Evolutionary conservation across 768 basidiomycete genomes (phyloP).

Genomic region (Hortiboletus campestris): DNA sequence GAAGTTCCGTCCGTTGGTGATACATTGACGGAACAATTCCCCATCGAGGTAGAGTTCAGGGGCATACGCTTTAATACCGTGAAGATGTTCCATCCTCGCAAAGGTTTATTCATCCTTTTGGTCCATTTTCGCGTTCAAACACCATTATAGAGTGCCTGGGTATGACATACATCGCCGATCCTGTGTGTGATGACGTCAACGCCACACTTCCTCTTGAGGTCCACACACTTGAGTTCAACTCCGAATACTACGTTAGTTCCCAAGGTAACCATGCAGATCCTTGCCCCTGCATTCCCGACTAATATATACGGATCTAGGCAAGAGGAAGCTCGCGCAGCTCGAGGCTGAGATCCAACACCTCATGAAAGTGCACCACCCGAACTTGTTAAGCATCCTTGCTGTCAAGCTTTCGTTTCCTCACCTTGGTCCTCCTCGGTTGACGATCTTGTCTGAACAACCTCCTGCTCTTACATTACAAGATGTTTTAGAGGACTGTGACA

Average conservation of each 20-base stretch:
- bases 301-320: constrained; percentile 36
- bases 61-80: constrained; percentile 63
- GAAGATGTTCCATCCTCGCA: constrained; percentile 68
- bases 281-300: neutral
- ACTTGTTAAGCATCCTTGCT: constrained; percentile 65
- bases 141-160: constrained; percentile 55
- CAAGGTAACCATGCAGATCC: constrained; percentile 44
- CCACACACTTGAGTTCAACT: constrained; percentile 61
- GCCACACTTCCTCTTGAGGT: constrained; percentile 65
- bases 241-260: constrained; percentile 62
- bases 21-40: constrained; percentile 62
- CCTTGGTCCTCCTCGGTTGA: constrained; percentile 50
- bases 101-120: constrained; percentile 42
- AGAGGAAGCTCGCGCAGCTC: constrained; percentile 66
- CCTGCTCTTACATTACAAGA: constrained; percentile 67
- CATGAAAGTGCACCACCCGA: constrained; percentile 56
- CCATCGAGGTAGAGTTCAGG: constrained; percentile 52
- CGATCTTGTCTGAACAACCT: constrained; percentile 69
- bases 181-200: constrained; percentile 63
- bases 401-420: constrained; percentile 60
- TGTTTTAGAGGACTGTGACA: constrained; percentile 72
- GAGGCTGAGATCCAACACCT: constrained; percentile 66
- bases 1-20: constrained; percentile 53
- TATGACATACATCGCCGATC: constrained; percentile 69
- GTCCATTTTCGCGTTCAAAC: neutral